These are phyloP conservation scores for Spinacia oleracea DNA, from an alignment of 179 eudicot species.

Conservation along the genomic window DNA sequence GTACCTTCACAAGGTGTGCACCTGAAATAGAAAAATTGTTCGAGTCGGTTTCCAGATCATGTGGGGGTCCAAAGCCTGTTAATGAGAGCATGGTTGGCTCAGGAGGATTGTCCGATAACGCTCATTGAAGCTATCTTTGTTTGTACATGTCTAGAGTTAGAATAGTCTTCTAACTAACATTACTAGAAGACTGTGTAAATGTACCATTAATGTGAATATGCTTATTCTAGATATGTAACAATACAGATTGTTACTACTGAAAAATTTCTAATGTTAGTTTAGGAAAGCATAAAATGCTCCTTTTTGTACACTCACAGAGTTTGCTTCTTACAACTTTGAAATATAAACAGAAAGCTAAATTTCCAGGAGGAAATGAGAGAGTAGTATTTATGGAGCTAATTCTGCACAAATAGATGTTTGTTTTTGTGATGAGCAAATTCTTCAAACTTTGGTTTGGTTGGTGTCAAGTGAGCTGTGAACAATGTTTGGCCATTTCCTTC, in stretches of 20 bases:
- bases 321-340: neutral
- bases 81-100: conserved; percentile 64
- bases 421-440: neutral
- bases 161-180: conserved; percentile 19
- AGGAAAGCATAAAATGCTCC: conserved; percentile 7
- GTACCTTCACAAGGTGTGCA: conserved; percentile 80
- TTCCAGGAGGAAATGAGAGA: neutral
- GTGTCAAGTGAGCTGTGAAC: neutral
- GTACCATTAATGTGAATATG: conserved; percentile 17
- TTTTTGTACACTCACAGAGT: neutral
- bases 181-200: conserved; percentile 6
- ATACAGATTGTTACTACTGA: neutral
- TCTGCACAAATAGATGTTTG: neutral
- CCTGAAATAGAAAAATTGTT: conserved; percentile 90
- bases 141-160: conserved; percentile 12
- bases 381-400: neutral
- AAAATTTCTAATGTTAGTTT: neutral
- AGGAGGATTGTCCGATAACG: conserved; percentile 61
- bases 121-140: conserved; percentile 35
- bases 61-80: conserved; percentile 86
- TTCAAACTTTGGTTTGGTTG: neutral
- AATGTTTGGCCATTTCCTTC: conserved; percentile 34
- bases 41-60: conserved; percentile 88
- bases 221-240: neutral
- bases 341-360: neutral